Evolutionary conservation across 2,329 filamentous ascomycete species (phyloP), one percentile per base, ranked within the genome.

Genomic region (Zarea fungicola): DNA sequence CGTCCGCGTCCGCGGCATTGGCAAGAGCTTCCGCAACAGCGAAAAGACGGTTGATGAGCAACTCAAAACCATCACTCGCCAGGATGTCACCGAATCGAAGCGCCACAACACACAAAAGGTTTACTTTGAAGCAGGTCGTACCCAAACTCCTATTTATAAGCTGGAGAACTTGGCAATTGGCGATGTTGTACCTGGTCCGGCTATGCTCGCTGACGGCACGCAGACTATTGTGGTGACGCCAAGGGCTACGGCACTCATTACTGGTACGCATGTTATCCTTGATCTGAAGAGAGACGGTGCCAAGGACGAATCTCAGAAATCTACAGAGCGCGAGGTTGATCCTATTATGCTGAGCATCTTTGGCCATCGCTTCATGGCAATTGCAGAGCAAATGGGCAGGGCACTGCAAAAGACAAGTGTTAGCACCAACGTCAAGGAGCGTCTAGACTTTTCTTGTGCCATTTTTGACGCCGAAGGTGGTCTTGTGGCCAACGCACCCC

Each of bases 191-290:
- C 72, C 76, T 42, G 91, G 91, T 0, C 91, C 91, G 1, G 90
- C 90, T 0, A 88, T 96, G 67, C 77, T 96, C 50, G 89, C 89
- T 2, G 91, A 92, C 60, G 85, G 85, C 8, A 91, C 87, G 1
- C 92, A 96, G 66, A 97, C 92, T 0, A 93, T 97, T 54, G 88
- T 96, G 0, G 83, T 96, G 3, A 87, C 88, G 0, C 92, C 91
- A 0, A 80, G 79, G 25, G 81, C 89, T 3, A 80, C 81, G 19
- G 92, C 91, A 0, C 69, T 90, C 21, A 75, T 96, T 26, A 83
- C 95, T 16, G 77, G 89, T 54, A 95, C 90, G 0, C 92, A 96
- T 59, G 89, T 96, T 7, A 78, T 96, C 6, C 91, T 96, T 60
- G 89, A 96, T 55, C 78, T 93, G 34, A 80, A 84, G 48, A 82